A percentile compares a stretch with the other conserved stretches of the same genome.
Conservation (phyloP, 1,284 basidiomycete genomes). For the Sanghuangporus sanghuang region DNA sequence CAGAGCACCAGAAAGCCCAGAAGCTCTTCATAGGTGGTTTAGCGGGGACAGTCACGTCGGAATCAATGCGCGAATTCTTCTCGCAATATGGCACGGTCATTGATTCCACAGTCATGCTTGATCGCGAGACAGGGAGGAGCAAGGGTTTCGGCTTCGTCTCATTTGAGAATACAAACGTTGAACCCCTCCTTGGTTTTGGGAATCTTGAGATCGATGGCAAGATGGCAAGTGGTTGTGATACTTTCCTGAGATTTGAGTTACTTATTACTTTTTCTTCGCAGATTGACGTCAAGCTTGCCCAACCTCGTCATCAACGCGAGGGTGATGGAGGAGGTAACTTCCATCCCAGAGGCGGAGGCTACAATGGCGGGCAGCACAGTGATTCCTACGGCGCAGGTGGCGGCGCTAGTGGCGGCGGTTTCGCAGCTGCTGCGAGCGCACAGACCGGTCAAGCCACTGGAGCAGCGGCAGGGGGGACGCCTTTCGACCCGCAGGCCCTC, state of each 20-base stretch:
- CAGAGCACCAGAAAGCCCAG: slow-evolving; percentile 87
- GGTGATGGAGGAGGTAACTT: slow-evolving; percentile 19
- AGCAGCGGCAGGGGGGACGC: slow-evolving; percentile 39
- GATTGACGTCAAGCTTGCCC: slow-evolving; percentile 95
- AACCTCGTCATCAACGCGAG: slow-evolving; percentile 79
- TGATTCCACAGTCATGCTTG: slow-evolving; percentile 98
- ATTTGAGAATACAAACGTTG: slow-evolving; percentile 86
- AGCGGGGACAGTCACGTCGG: slow-evolving; percentile 86
- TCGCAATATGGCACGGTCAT: slow-evolving; percentile 89
- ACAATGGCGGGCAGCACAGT: slow-evolving; percentile 22
- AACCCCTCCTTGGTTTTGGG: slow-evolving; percentile 79
- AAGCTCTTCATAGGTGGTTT: slow-evolving; percentile 97
- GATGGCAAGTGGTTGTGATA: slow-evolving; percentile 48
- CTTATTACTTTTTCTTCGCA: slow-evolving; percentile 27
- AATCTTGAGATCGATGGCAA: slow-evolving; percentile 92
- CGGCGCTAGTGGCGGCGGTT: slow-evolving; percentile 16
- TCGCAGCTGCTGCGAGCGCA: slow-evolving; percentile 14
- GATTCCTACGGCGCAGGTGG: slow-evolving; percentile 26
- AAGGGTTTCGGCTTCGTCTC: slow-evolving; percentile 99
- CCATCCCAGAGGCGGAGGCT: slow-evolving; percentile 14
- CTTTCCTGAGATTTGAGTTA: not conserved
- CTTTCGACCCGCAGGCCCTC: slow-evolving; percentile 78
- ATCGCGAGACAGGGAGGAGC: slow-evolving; percentile 91
- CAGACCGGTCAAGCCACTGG: slow-evolving; percentile 13
- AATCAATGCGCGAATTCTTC: slow-evolving; percentile 91